phyloP scores from a whole-genome alignment of 352 stramenopile species.

The Phytophthora aleatoria region DNA sequence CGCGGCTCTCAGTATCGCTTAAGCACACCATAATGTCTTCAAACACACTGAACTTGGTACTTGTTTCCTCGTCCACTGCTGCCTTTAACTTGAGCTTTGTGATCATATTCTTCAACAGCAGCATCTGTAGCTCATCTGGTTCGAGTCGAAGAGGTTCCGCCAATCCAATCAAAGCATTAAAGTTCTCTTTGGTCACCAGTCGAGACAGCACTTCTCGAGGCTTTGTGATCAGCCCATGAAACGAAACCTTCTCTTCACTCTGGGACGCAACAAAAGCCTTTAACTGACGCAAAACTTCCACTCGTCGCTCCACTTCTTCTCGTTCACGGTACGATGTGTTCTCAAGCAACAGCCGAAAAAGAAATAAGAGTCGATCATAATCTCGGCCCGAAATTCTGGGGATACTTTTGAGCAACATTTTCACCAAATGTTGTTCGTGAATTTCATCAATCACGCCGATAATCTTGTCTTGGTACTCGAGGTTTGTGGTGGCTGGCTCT shows the following conservation, averaged over 20 bases:
- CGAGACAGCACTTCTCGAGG: constrained; percentile 56
- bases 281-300: constrained; percentile 70
- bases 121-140: constrained; percentile 76
- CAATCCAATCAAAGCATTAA: constrained; percentile 52
- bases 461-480: constrained; percentile 82
- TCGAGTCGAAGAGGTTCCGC: constrained; percentile 60
- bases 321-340: constrained; percentile 58
- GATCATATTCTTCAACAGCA: constrained; percentile 80
- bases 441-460: constrained; percentile 80
- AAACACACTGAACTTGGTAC: constrained; percentile 31
- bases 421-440: constrained; percentile 67
- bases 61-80: neutral
- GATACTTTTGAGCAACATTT: constrained; percentile 63
- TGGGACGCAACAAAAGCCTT: constrained; percentile 38
- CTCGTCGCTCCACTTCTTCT: constrained; percentile 63
- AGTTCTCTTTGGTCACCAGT: constrained; percentile 55
- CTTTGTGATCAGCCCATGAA: constrained; percentile 70
- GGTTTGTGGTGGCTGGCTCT: constrained; percentile 21
- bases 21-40: constrained; percentile 37
- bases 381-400: constrained; percentile 55
- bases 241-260: constrained; percentile 42
- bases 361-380: constrained; percentile 76
- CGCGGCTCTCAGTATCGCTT: constrained; percentile 42
- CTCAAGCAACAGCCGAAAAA: constrained; percentile 72
- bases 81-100: constrained; percentile 14